A percentile compares a stretch with the other conserved stretches of the same genome.
Conservation (phyloP, 2,329 filamentous ascomycete genomes). For the Pseudopithomyces maydicus region DNA sequence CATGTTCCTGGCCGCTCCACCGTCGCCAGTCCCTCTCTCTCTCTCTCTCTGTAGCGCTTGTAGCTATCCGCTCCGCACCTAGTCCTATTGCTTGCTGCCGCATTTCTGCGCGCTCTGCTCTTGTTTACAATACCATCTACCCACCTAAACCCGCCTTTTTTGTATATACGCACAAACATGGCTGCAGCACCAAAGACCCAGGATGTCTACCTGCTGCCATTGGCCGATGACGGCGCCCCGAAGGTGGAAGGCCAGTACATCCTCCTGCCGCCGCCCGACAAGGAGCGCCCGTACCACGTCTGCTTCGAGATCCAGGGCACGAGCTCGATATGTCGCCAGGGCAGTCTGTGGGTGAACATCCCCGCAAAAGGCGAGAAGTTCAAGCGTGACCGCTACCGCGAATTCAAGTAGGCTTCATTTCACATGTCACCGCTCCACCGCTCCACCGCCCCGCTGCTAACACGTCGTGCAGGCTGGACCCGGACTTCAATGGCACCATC, state of each 20-base stretch:
- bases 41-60: neutral
- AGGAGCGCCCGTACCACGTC: slow-evolving; percentile 71
- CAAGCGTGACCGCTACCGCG: slow-evolving; percentile 76
- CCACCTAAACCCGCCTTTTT: slow-evolving; percentile 10
- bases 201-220: slow-evolving; percentile 79
- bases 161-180: slow-evolving; percentile 25
- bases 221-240: slow-evolving; percentile 92
- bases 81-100: slow-evolving; percentile 7
- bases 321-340: slow-evolving; percentile 92
- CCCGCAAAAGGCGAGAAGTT: slow-evolving; percentile 78
- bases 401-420: slow-evolving; percentile 75
- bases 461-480: slow-evolving; percentile 68
- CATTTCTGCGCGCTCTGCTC: slow-evolving; percentile 13
- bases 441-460: slow-evolving; percentile 15
- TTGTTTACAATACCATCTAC: slow-evolving; percentile 25
- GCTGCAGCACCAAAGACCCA: slow-evolving; percentile 27
- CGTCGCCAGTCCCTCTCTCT: neutral
- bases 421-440: neutral
- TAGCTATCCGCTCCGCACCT: slow-evolving; percentile 16
- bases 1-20: neutral
- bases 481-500: slow-evolving; percentile 90
- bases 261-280: slow-evolving; percentile 76
- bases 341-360: slow-evolving; percentile 96
- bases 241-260: slow-evolving; percentile 89
- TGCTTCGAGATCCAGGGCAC: slow-evolving; percentile 93